Evolutionary conservation across 345 rosid species (phyloP), one percentile per base, ranked within the genome.

Genomic region (Bruguiera sexangula): DNA sequence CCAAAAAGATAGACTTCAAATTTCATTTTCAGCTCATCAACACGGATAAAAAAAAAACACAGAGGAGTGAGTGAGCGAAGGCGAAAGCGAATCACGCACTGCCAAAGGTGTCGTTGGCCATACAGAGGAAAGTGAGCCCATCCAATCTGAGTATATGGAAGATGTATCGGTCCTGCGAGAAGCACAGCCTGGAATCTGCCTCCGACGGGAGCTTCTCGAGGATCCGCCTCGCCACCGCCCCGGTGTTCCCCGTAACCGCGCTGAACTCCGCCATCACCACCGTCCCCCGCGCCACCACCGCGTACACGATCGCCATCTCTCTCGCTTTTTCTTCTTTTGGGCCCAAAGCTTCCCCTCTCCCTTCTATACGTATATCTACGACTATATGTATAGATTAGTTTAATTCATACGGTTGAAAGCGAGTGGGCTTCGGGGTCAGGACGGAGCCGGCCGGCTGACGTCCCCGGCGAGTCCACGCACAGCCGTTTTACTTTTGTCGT

Each of bases 71-170:
- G 9, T 1, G 3, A 11, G 3, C 29, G 1, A 27, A 9, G 46
- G 4, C 15, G 6, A 39, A 39, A 11, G 46, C 3, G 46, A 39
- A 39, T 39, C 46, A 39, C 46, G 13, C 46, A 95, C 99, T 89
- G 73, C 99, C 99, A 24, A 95, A 92, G 70, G 94, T 83, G 39
- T 92, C 96, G 72, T 92, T 89, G 30, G 99, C 98, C 99, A 95
- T 92, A 75, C 98, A 95, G 77, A 95, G 92, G 77, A 90, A 95
- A 72, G 82, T 81, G 73, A 95, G 86, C 64, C 96, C 97, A 69
- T 87, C 92, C 50, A 93, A 90, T 88, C 96, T 88, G 69, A 92
- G 94, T 30, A 95, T 86, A 72, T 95, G 99, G 79, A 95, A 95
- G 79, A 92, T 92, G 68, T 83, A 95, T 8, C 90, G 88, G 65